Evolutionary conservation across 1,284 basidiomycete genomes (phyloP).

Genomic region (Moesziomyces sp.): DNA sequence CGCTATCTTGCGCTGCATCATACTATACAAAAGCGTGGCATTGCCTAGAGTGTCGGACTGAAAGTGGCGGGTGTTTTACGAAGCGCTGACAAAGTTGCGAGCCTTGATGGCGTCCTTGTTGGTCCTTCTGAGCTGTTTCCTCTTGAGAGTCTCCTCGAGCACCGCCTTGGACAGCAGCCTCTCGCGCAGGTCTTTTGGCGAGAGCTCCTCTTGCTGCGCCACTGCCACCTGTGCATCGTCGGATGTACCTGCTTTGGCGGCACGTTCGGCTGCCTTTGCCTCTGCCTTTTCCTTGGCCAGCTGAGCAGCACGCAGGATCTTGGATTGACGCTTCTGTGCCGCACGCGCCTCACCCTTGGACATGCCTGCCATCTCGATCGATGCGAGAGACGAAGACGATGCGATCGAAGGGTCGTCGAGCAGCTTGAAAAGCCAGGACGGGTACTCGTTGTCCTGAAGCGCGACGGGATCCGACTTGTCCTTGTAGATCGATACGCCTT

Average conservation of each 20-base stretch:
- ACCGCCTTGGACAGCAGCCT: constrained; percentile 16
- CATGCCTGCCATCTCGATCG: constrained; percentile 60
- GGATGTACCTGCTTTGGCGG: constrained; percentile 7
- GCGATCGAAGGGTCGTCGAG: constrained; percentile 68
- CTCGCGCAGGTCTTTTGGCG: constrained; percentile 8
- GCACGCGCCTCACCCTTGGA: constrained; percentile 63
- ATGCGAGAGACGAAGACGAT: constrained; percentile 48
- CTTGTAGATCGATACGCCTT: constrained; percentile 84
- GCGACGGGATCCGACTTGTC: constrained; percentile 83
- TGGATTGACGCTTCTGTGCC: constrained; percentile 58
- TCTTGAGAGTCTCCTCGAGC: constrained; percentile 39
- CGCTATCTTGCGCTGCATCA: not conserved
- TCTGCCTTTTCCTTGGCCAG: constrained; percentile 49
- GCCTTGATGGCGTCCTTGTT: constrained; percentile 62
- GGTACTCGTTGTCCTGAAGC: constrained; percentile 84
- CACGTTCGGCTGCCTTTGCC: constrained; percentile 47
- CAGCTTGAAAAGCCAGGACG: constrained; percentile 87
- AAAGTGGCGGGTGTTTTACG: constrained; percentile 13
- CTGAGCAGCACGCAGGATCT: constrained; percentile 50
- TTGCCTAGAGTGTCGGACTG: not conserved
- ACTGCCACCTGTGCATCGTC: not conserved
- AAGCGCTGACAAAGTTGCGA: constrained; percentile 60
- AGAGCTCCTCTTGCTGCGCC: constrained; percentile 9
- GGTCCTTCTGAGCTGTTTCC: constrained; percentile 47
- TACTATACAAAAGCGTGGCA: not conserved